phyloP scores from a whole-genome alignment of 768 basidiomycete genomes.

The Crucibulum laeve region DNA sequence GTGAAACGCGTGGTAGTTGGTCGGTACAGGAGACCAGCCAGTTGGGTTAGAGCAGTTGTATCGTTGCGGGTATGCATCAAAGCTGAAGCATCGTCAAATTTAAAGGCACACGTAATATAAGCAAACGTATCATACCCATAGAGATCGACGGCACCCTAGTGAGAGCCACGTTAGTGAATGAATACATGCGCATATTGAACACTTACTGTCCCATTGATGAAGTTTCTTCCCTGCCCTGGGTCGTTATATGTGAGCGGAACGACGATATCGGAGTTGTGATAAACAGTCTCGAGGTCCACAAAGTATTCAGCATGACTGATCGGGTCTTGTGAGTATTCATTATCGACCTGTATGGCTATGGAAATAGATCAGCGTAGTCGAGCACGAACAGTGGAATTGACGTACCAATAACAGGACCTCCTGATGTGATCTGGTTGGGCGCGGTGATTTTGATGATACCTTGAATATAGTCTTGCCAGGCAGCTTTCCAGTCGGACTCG shows the following conservation, averaged over 20 bases:
- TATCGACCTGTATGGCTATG: slow-evolving; percentile 39
- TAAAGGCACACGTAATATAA: not conserved
- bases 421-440: slow-evolving; percentile 64
- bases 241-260: slow-evolving; percentile 79
- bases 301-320: slow-evolving; percentile 53
- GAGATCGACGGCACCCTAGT: slow-evolving; percentile 69
- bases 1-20: slow-evolving; percentile 66
- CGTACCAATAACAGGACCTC: slow-evolving; percentile 73
- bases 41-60: slow-evolving; percentile 79
- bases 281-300: slow-evolving; percentile 50
- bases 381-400: slow-evolving; percentile 1
- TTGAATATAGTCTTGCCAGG: slow-evolving; percentile 72
- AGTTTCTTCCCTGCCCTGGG: slow-evolving; percentile 50
- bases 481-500: slow-evolving; percentile 60
- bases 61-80: slow-evolving; percentile 72
- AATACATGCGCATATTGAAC: not conserved
- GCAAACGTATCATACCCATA: slow-evolving; percentile 46
- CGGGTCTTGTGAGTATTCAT: slow-evolving; percentile 62
- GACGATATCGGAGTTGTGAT: slow-evolving; percentile 51
- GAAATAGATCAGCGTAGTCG: not conserved
- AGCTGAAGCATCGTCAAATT: slow-evolving; percentile 18
- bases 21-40: slow-evolving; percentile 58
- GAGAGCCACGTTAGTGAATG: not conserved
- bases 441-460: slow-evolving; percentile 56
- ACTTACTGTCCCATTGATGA: slow-evolving; percentile 65